Base-by-base conservation (phyloP, 2,329 filamentous ascomycete genomes). In the Apiospora rasikravindrae region DNA sequence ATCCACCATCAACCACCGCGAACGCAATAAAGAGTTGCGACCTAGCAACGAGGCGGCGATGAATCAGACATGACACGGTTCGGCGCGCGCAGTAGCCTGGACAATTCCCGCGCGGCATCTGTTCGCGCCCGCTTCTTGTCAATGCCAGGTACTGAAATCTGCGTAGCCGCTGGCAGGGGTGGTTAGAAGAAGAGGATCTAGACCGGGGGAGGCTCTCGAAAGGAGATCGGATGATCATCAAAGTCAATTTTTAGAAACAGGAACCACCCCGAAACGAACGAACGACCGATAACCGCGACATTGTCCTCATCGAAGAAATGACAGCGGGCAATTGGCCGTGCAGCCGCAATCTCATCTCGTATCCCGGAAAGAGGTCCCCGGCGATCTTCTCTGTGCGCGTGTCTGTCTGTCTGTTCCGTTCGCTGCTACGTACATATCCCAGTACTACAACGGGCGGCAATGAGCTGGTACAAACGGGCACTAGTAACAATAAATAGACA, bases 261-360 rank as follows among this genome's bases (percentile, higher is more conserved):
- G 61, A 67, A 2, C 66, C 16, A 37, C 53, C 4, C 53, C 51
- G 51, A 33, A 57, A 57, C 51, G 51, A 61, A 37, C 29, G 16
- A 61, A n/a, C 8, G 2, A n/a, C n/a, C 13, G 57, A 64, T 64
- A 64, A 64, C 57, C 57, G 33, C 57, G 57, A 64, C 57, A n/a
- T 7, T 6, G 19, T 51, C 7, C 22, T 22, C 47, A 14, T 33
- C 16, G 26, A 33, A 1, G 16, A 19, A 45, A 26, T 26, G 40
- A 44, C 66, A 47, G 66, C 66, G 66, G 66, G 66, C 66, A 68
- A 68, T 68, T 68, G 66, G 66, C 66, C 66, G 40, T 68, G 40
- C 66, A 68, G 44, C n/a, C 66, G 66, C 66, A 68, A 68, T 26
- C 66, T 64, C 29, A n/a, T 26, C 66, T 64, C 29, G 14, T 64